Evolutionary conservation across 768 basidiomycete genomes (phyloP).

Genomic region (Hemileccinum rubropunctum): DNA sequence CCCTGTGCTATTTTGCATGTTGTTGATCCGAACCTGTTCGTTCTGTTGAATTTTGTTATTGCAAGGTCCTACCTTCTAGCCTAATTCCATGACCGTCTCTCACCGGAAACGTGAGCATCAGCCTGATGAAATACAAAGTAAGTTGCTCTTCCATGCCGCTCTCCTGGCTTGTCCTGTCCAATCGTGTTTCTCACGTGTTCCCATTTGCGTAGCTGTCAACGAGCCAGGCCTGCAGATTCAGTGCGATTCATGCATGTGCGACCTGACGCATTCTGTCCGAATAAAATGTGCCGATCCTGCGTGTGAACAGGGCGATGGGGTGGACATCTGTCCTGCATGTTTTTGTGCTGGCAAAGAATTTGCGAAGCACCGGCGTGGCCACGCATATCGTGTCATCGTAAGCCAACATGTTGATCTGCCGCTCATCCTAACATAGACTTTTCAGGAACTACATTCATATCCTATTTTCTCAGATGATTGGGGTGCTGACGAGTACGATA

Average conservation of each 20-base stretch:
- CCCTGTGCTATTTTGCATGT: not conserved
- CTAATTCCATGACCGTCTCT: constrained; percentile 54
- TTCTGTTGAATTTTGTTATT: not conserved
- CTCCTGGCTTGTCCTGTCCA: not conserved
- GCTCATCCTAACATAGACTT: not conserved
- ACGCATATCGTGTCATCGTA: constrained; percentile 92
- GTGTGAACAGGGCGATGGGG: constrained; percentile 73
- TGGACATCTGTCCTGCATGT: constrained; percentile 91
- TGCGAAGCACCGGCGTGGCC: constrained; percentile 76
- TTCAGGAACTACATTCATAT: constrained; percentile 90
- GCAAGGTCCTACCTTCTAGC: too few relatives aligned
- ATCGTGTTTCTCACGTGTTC: constrained; percentile 27
- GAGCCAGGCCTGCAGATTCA: constrained; percentile 82
- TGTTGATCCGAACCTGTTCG: not conserved
- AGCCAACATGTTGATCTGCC: constrained; percentile 14
- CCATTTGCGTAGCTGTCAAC: constrained; percentile 51
- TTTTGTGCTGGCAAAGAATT: constrained; percentile 93
- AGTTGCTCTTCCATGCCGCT: constrained; percentile 18
- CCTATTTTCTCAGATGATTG: constrained; percentile 94
- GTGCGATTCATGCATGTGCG: constrained; percentile 81
- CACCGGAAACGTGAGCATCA: constrained; percentile 63
- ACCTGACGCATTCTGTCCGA: constrained; percentile 94
- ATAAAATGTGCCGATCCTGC: constrained; percentile 90
- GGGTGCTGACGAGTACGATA: constrained; percentile 92
- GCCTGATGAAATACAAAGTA: constrained; percentile 65